A percentile compares a stretch with the other conserved stretches of the same genome.
phyloP scores from a whole-genome alignment of 2,329 filamentous ascomycete genomes.

The Shiraia sp. region DNA sequence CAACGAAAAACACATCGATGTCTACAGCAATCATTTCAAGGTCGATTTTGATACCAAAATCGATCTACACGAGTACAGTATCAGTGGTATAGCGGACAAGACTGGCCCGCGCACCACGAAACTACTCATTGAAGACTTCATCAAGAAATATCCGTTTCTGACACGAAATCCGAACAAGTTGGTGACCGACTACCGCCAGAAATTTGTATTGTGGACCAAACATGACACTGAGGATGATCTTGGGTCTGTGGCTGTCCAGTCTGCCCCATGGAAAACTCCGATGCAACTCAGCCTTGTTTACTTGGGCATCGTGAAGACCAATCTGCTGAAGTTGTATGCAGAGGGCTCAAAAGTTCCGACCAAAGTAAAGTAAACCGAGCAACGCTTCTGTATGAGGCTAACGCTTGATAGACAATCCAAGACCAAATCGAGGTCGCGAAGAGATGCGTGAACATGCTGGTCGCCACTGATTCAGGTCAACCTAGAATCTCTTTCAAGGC shows the following conservation, averaged over 20 bases:
- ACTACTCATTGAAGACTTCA: neutral
- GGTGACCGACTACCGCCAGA: slow-evolving; percentile 1
- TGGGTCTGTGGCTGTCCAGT: neutral
- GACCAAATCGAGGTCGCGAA: neutral
- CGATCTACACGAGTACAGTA: slow-evolving; percentile 5
- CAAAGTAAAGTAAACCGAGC: slow-evolving; percentile 1
- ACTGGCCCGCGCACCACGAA: neutral
- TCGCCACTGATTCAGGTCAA: slow-evolving; percentile 4
- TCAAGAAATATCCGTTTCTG: slow-evolving; percentile 1
- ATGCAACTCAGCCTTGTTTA: neutral
- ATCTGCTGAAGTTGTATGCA: slow-evolving; percentile 2
- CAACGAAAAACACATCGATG: neutral
- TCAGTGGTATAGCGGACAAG: slow-evolving; percentile 2
- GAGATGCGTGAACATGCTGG: slow-evolving; percentile 4
- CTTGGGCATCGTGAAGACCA: slow-evolving; percentile 2
- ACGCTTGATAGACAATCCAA: neutral
- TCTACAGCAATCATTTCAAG: slow-evolving; percentile 9
- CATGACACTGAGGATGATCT: neutral
- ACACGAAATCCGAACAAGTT: slow-evolving; percentile 2
- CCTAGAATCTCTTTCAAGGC: slow-evolving; percentile 3
- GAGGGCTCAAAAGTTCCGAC: slow-evolving; percentile 5
- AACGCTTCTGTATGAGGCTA: neutral
- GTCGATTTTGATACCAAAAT: slow-evolving; percentile 4
- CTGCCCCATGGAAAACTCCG: neutral
- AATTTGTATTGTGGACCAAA: slow-evolving; percentile 6